Percentiles rank a stretch among this genome's conserved stretches.
These are phyloP conservation scores for Hymenoscyphus salicellus DNA, from an alignment of 2,329 filamentous ascomycete genomes.

Conservation along the genomic window DNA sequence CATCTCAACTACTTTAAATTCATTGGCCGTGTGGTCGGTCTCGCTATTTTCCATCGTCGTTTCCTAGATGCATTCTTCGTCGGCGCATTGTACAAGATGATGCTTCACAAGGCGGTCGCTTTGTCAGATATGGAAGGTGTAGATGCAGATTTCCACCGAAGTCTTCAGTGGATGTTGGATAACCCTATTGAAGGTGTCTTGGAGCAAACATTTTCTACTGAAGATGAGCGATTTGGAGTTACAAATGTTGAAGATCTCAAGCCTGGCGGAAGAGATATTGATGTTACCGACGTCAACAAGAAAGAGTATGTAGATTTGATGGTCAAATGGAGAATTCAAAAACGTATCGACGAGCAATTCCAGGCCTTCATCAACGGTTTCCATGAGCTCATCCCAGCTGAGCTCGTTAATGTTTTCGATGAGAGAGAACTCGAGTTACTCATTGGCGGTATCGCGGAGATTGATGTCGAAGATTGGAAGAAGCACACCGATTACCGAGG, in stretches of 20 bases:
- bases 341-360: conserved; percentile 97
- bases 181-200: conserved; percentile 95
- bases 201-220: conserved; percentile 93
- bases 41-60: conserved; percentile 96
- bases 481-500: conserved; percentile 99
- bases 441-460: conserved; percentile 99
- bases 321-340: conserved; percentile 98
- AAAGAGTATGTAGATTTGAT: conserved; percentile 97
- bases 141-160: conserved; percentile 95
- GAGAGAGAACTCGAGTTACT: conserved; percentile 94
- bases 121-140: conserved; percentile 98
- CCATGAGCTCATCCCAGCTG: conserved; percentile 93
- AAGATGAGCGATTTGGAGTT: conserved; percentile 95
- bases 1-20: conserved; percentile 99
- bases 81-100: conserved; percentile 99
- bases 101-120: conserved; percentile 86
- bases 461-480: conserved; percentile 99
- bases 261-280: conserved; percentile 82
- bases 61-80: conserved; percentile 99
- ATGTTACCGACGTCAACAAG: conserved; percentile 98
- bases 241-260: conserved; percentile 92
- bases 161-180: conserved; percentile 94
- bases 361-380: conserved; percentile 96
- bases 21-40: conserved; percentile 91
- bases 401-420: conserved; percentile 97